Evolutionary conservation across 345 rosid genomes (phyloP).

Genomic region (Eutrema japonicum): DNA sequence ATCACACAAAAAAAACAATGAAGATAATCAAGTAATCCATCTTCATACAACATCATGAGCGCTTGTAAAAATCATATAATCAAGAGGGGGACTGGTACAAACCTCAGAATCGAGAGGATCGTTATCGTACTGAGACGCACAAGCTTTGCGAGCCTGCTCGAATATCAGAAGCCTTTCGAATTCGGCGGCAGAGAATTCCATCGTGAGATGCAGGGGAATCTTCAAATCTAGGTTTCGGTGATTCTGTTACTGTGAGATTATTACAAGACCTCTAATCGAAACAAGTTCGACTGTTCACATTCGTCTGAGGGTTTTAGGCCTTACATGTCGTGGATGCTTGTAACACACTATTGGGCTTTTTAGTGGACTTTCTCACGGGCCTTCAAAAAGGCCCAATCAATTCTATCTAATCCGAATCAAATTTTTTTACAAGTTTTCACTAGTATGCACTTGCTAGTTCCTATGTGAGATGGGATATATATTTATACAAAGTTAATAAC

Average conservation of each 20-base stretch:
- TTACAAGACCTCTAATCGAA: not conserved
- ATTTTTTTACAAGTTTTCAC: too few species aligned
- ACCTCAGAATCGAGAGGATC: constrained; percentile 76
- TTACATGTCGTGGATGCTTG: not conserved
- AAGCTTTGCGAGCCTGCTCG: constrained; percentile 60
- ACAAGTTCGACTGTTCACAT: not conserved
- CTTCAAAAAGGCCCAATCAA: not conserved
- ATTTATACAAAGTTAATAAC: too few species aligned
- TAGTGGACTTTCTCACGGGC: not conserved
- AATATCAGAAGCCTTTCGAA: constrained; percentile 57
- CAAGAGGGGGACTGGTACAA: constrained; percentile 1
- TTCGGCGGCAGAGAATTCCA: constrained; percentile 66
- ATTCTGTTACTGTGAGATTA: not conserved
- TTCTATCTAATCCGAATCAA: too few species aligned
- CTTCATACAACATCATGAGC: not conserved
- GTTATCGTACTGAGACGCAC: constrained; percentile 58
- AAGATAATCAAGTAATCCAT: not conserved
- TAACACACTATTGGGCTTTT: constrained; percentile 18
- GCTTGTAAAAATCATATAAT: not conserved
- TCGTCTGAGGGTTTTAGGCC: constrained; percentile 29
- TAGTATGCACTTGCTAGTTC: too few species aligned
- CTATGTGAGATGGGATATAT: too few species aligned
- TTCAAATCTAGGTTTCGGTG: constrained; percentile 26
- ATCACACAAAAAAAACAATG: not conserved
- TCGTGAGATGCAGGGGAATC: constrained; percentile 24